A percentile compares a stretch with the other conserved stretches of the same genome.
These are phyloP conservation scores for Helianthus tuberosus DNA, from an alignment of 129 eudicot species.

Conservation along the genomic window DNA sequence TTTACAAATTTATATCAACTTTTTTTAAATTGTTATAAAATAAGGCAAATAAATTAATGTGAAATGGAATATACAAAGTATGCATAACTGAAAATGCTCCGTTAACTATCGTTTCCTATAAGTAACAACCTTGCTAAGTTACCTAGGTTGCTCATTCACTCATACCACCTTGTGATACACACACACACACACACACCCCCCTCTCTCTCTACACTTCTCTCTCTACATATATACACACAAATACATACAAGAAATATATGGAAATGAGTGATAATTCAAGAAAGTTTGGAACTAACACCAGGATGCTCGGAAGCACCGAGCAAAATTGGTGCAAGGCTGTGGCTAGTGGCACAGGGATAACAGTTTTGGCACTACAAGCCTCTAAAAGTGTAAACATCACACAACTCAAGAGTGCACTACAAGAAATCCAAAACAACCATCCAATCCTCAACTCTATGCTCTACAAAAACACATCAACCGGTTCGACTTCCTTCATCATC, in stretches of 20 bases:
- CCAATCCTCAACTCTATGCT: conserved; percentile 55
- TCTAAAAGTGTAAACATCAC: conserved; percentile 29
- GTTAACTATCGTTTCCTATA: background rate
- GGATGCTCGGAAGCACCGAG: conserved; percentile 48
- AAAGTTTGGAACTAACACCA: conserved; percentile 23
- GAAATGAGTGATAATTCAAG: conserved; percentile 19
- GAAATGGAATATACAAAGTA: background rate
- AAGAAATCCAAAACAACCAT: conserved; percentile 44
- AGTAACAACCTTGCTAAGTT: conserved; percentile 17
- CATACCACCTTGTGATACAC: background rate
- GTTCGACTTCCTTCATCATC: conserved; percentile 33
- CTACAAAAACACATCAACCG: conserved; percentile 35
- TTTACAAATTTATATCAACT: background rate
- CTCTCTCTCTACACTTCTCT: conserved; percentile 1
- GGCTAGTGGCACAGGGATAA: conserved; percentile 48
- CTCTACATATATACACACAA: background rate
- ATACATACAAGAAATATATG: background rate
- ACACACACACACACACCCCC: background rate
- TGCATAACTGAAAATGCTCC: background rate
- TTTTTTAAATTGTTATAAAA: background rate
- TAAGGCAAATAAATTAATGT: background rate
- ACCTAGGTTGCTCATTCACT: background rate
- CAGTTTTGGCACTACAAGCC: conserved; percentile 46
- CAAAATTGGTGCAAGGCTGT: conserved; percentile 49
- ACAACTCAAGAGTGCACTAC: conserved; percentile 40